Base-by-base conservation (phyloP, 2,329 filamentous ascomycete genomes). In the Neurospora sp. region DNA sequence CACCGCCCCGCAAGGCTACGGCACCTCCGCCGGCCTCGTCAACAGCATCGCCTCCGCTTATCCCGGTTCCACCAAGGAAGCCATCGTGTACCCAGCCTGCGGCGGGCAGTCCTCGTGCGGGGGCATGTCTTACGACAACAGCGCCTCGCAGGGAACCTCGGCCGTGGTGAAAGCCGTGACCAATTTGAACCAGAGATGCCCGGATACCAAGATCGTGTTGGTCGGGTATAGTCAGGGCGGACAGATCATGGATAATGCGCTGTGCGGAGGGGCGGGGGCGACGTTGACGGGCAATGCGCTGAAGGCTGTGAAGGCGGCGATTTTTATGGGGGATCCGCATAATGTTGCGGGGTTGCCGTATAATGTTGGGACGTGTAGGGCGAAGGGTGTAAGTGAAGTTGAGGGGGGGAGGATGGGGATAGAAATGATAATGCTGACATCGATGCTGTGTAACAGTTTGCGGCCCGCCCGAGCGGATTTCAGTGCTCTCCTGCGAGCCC, bases 191-290 rank as follows among this genome's bases (percentile, higher is more conserved):
- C 77, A 81, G 37, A 79, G 81, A 69, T 90, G 88, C 74, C 88
- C 88, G 0, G 76, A 80, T 70, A 85, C 86, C 4, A 80, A 88
- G 76, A 81, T 90, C 36, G 85, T 89, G 1, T 77, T 89, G 10
- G 83, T 89, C 23, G 88, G 88, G 4, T 90, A 89, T 78, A 88
- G 86, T 1, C 41, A 88, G 83, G 88, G 88, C 17, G 86, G 85
- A 3, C 86, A 90, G 75, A 89, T 90, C 74, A 85, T 88, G 79
- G 87, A 90, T 73, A 87, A 88, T 72, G 87, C 87, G 2, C 77
- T 89, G 65, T 90, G 87, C 71, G 87, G 88, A n/a, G 88, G 87
- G 39, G 83, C 82, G 0, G 84, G 86, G 37, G 36, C 82, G 82
- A 71, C 79, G 1, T 77, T 86, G 4, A 81, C 80, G 2, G 79